Conservation (phyloP, 345 rosid genomes). For the Rhodamnia argentea region DNA sequence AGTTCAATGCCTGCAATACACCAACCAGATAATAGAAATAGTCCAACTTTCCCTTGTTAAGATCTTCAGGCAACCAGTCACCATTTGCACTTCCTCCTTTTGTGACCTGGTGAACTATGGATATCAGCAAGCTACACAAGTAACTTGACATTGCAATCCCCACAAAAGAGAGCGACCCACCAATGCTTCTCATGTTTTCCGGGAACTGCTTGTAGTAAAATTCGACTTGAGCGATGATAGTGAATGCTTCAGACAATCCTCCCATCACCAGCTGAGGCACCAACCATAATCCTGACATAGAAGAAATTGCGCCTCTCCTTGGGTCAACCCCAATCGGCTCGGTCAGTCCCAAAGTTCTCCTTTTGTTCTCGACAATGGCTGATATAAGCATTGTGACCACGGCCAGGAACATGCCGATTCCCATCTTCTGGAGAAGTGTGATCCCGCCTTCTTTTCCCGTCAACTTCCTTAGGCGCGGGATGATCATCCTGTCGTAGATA, state of each 20-base stretch:
- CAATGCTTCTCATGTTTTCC: constrained; percentile 43
- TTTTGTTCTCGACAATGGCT: constrained; percentile 31
- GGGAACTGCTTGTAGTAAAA: constrained; percentile 52
- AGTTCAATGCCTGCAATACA: constrained; percentile 15
- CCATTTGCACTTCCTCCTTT: neutral
- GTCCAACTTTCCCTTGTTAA: constrained; percentile 34
- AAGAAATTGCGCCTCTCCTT: constrained; percentile 34
- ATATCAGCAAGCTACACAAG: constrained; percentile 21
- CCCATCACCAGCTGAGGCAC: constrained; percentile 40
- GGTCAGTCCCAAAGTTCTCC: constrained; percentile 29
- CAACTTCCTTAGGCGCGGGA: constrained; percentile 12
- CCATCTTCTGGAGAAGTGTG: constrained; percentile 25
- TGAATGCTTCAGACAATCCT: constrained; percentile 41
- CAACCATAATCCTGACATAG: constrained; percentile 46
- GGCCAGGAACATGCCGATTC: constrained; percentile 31
- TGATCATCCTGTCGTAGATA: constrained; percentile 10
- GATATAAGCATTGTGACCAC: constrained; percentile 28
- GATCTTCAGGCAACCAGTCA: constrained; percentile 32
- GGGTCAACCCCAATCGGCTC: constrained; percentile 38
- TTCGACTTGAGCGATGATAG: constrained; percentile 15
- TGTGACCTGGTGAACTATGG: constrained; percentile 21
- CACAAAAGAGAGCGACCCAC: constrained; percentile 17
- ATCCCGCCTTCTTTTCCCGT: constrained; percentile 18
- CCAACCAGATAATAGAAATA: constrained; percentile 29
- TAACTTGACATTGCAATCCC: constrained; percentile 21